These are phyloP conservation scores for Elaeagnus macrophylla DNA, from an alignment of 306 rosid species.

Conservation along the genomic window DNA sequence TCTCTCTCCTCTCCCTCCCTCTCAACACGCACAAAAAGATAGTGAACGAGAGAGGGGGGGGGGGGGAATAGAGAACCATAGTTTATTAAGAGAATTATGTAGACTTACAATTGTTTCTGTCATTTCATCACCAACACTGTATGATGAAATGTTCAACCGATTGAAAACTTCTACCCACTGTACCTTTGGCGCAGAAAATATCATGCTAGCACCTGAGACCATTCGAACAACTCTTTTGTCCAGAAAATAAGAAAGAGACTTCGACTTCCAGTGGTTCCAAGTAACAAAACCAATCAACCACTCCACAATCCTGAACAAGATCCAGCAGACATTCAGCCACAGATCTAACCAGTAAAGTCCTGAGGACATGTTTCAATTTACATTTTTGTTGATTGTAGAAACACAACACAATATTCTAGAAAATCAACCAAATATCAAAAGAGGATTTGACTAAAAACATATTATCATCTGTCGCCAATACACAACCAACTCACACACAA, in stretches of 20 bases:
- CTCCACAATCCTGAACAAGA: slow-evolving; percentile 26
- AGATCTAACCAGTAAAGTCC: background rate
- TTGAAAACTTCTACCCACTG: slow-evolving; percentile 29
- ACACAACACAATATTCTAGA: background rate
- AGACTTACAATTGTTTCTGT: slow-evolving; percentile 27
- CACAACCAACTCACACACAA: background rate
- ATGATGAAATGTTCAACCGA: slow-evolving; percentile 11
- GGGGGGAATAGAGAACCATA: background rate
- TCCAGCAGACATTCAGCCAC: slow-evolving; percentile 10
- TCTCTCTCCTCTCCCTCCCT: too few species aligned
- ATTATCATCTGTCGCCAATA: too few species aligned
- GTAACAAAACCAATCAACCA: slow-evolving; percentile 21
- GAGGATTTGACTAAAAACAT: background rate
- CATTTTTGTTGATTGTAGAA: background rate
- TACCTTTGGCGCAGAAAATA: slow-evolving; percentile 30
- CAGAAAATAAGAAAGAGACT: slow-evolving; percentile 22
- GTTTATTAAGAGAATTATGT: background rate
- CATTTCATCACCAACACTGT: slow-evolving; percentile 8
- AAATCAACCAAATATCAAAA: slow-evolving; percentile 1
- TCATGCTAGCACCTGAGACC: slow-evolving; percentile 39
- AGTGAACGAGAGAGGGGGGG: background rate
- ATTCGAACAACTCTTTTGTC: slow-evolving; percentile 28
- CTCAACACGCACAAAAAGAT: background rate
- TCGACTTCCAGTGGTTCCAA: slow-evolving; percentile 30
- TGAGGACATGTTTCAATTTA: slow-evolving; percentile 3